phyloP scores from a whole-genome alignment of 768 basidiomycete species.

The Calocera cornea region DNA sequence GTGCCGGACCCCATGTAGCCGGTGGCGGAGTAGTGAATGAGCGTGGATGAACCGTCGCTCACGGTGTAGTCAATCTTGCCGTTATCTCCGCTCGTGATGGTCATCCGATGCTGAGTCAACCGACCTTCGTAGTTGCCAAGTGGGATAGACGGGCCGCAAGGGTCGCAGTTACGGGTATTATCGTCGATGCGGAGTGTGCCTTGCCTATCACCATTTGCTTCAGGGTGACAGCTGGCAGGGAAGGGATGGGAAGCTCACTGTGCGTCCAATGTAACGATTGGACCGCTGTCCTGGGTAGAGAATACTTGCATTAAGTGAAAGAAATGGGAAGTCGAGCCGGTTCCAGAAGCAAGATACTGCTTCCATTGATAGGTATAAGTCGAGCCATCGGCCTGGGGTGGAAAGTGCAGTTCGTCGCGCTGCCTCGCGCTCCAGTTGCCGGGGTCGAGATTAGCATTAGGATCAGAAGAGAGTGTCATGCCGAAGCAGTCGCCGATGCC shows the following conservation, averaged over 20 bases:
- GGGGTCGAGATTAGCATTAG: constrained; percentile 7
- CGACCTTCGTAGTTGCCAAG: background rate
- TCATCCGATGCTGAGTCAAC: background rate
- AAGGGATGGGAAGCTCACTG: background rate
- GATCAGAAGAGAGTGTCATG: constrained; percentile 3
- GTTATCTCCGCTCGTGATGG: background rate
- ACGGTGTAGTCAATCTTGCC: background rate
- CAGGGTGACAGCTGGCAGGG: background rate
- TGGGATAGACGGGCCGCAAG: background rate
- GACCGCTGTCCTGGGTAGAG: background rate
- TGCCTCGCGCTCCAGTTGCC: constrained; percentile 3
- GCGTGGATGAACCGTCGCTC: background rate
- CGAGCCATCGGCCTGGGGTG: background rate
- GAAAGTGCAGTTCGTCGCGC: constrained; percentile 4
- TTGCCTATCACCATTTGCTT: background rate
- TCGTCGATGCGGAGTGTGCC: background rate
- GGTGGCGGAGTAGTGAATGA: background rate
- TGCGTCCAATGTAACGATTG: background rate
- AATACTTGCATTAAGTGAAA: constrained; percentile 9
- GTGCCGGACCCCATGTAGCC: background rate
- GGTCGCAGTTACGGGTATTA: background rate
- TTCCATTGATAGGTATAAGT: background rate
- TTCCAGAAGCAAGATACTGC: background rate
- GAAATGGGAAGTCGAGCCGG: constrained; percentile 5
- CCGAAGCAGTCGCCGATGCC: constrained; percentile 7